phyloP scores from a whole-genome alignment of 2,329 filamentous ascomycete genomes.

The Scorias spongiosa region DNA sequence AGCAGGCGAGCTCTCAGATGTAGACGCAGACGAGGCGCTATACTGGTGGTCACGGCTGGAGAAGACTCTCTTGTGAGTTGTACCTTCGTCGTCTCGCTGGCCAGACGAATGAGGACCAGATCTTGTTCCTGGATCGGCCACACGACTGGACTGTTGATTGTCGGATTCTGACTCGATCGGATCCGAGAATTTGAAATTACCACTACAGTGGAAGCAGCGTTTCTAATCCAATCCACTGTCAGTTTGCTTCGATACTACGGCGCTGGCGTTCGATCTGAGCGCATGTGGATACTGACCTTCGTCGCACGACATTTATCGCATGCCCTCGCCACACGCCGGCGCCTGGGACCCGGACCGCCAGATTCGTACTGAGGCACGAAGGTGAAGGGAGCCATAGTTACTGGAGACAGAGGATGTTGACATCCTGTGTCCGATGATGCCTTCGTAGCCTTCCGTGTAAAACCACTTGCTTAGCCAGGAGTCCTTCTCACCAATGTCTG shows the following conservation, averaged over 20 bases:
- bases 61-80: conserved; percentile 1
- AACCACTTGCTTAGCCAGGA: no score
- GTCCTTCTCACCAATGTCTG: no score
- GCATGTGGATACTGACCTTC: conserved; percentile 10
- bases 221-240: conserved; percentile 11
- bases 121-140: not conserved
- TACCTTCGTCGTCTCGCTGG: not conserved
- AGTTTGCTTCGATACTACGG: not conserved
- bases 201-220: conserved; percentile 16
- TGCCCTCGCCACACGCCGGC: conserved; percentile 18
- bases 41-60: not conserved
- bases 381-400: conserved; percentile 16
- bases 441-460: no score
- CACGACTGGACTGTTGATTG: not conserved
- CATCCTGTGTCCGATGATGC: no score
- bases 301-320: conserved; percentile 17
- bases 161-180: not conserved
- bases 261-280: no score
- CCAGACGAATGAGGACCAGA: not conserved
- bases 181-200: conserved; percentile 1
- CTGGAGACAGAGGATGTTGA: no score
- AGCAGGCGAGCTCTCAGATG: not conserved
- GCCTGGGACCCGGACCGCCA: conserved; percentile 15
- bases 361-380: conserved; percentile 18
- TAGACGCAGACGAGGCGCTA: not conserved